Base-by-base conservation (phyloP, 495 filamentous ascomycete species). In the Aspergillus egyptiacus region DNA sequence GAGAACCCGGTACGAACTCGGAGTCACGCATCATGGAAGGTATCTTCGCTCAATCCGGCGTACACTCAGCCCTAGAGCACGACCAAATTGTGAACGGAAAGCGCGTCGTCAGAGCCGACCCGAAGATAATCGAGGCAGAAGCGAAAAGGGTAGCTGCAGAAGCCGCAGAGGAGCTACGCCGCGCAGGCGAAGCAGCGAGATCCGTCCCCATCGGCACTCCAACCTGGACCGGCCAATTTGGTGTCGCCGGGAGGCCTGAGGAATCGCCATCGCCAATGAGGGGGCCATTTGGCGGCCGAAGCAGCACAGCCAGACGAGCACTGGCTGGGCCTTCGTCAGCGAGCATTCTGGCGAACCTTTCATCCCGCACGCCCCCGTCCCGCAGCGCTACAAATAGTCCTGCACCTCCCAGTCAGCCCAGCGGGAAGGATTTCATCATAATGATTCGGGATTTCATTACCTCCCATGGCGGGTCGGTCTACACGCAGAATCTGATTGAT, bases 201-300 rank as follows among this genome's bases (percentile, higher is more conserved):
- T 75, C 70, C 3, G 72, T 89, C 1, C 85, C 85, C 0, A 81
- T 91, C 38, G 93, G 91, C 30, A 86, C 85, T 0, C 86, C 91
- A 11, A 97, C 93, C 2, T 98, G 93, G 93, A 98, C 93, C 0
- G 93, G 93, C 8, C 74, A 81, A 47, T 77, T 84, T 34, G 93
- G 93, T 6, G 71, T 81, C 25, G 84, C 81, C 3, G 91, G 91
- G 1, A 71, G 74, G 27, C 74, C 75, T 2, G 62, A 68, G 35
- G 54, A 69, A 48, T 60, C 55, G 22, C 31, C 51, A 19, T 15
- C 27, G 11, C 60, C 41, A 15, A 32, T 44, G 28, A 27, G 41
- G 14, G 28, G 49, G 9, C 47, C 60, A 17, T 54, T 58, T 40
- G 54, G 55, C 28, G 52, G 58, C 34, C 45, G 62, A 15, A 53